Evolutionary conservation across 495 filamentous ascomycete species (phyloP).

Genomic region (Penicillium canescens): DNA sequence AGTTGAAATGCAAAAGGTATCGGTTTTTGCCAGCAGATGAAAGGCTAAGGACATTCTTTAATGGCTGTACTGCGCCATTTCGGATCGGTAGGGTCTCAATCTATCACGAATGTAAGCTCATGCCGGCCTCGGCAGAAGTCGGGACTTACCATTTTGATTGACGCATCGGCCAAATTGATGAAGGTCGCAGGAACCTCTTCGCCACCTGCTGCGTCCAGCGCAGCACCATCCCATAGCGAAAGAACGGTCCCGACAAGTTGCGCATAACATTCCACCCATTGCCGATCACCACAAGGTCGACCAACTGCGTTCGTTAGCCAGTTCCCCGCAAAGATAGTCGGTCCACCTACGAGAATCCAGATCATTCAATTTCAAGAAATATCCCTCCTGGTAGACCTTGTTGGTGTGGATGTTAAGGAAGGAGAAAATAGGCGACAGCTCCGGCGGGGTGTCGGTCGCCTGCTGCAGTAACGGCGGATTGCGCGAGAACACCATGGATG

Average conservation of each 20-base stretch:
- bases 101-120: conserved; percentile 43
- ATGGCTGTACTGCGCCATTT: conserved; percentile 67
- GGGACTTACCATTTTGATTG: conserved; percentile 84
- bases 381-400: conserved; percentile 96
- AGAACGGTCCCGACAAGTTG: conserved; percentile 94
- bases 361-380: conserved; percentile 94
- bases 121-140: not conserved
- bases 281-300: conserved; percentile 78
- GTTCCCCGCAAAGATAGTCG: not conserved
- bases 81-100: conserved; percentile 88
- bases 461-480: conserved; percentile 88
- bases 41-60: conserved; percentile 93
- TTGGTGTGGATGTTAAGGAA: conserved; percentile 94
- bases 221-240: conserved; percentile 93
- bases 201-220: conserved; percentile 84
- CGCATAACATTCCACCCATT: conserved; percentile 96
- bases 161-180: conserved; percentile 95
- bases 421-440: conserved; percentile 90
- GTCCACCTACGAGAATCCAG: conserved; percentile 74
- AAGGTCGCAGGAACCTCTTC: conserved; percentile 90
- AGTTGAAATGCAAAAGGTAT: conserved; percentile 94
- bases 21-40: conserved; percentile 95
- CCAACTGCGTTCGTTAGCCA: conserved; percentile 61
- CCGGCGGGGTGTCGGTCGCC: conserved; percentile 79
- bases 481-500: conserved; percentile 73